Conservation (phyloP, 2,329 filamentous ascomycete species). For the Colletotrichum cordylinicola region DNA sequence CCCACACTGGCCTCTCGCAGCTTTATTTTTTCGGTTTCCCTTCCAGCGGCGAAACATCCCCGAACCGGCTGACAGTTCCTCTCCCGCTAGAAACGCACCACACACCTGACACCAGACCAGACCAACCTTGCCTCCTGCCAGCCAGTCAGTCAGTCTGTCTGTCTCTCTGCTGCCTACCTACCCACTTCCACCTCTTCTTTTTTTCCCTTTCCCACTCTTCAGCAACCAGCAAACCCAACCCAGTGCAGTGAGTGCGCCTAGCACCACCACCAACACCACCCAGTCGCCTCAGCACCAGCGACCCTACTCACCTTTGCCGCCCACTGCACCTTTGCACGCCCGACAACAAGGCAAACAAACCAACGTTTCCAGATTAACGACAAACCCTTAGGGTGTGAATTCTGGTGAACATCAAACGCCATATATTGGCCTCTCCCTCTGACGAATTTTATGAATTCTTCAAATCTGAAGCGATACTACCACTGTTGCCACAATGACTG, state of each 20-base stretch:
- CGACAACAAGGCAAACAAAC: constrained; percentile 7
- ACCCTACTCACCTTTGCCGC: neutral
- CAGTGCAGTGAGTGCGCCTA: constrained; percentile 17
- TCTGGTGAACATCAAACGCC: constrained; percentile 3
- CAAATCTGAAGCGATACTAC: constrained; percentile 38
- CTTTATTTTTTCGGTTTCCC: neutral
- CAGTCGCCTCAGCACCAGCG: constrained; percentile 20
- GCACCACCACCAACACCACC: constrained; percentile 20
- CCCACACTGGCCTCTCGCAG: neutral
- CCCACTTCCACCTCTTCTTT: constrained; percentile 11
- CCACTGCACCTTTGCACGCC: neutral
- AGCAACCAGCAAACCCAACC: constrained; percentile 21
- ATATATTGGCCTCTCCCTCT: constrained; percentile 5
- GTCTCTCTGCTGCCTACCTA: neutral
- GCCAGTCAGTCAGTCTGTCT: neutral
- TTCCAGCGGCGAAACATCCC: constrained; percentile 1
- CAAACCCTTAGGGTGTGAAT: neutral
- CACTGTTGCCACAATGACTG: constrained; percentile 52
- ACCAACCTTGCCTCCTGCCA: neutral
- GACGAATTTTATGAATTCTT: constrained; percentile 53
- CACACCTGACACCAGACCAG: neutral
- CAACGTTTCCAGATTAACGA: neutral
- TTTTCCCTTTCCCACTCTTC: constrained; percentile 26
- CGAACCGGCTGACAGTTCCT: constrained; percentile 10
- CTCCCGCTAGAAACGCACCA: neutral